Evolutionary conservation across 768 basidiomycete genomes (phyloP).

Genomic region (Strobilomyces echinocephalus): DNA sequence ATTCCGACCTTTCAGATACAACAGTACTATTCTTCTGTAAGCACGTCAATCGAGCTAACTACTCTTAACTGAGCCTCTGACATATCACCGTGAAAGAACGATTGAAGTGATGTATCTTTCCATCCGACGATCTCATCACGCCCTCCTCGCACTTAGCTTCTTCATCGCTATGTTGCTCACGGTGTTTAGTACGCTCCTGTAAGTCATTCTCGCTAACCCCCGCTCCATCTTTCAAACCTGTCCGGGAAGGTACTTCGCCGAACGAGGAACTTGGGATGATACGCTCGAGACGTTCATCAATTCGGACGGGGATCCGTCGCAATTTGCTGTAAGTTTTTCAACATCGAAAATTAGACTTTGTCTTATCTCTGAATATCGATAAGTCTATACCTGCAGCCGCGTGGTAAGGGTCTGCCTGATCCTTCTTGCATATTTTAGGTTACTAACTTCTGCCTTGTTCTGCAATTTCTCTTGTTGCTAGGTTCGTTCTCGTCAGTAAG

Average conservation of each 20-base stretch:
- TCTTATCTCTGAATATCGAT: background rate
- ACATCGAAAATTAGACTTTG: background rate
- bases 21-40: conserved; percentile 75
- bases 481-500: conserved; percentile 78
- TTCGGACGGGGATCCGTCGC: conserved; percentile 76
- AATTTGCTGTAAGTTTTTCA: conserved; percentile 55
- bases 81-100: conserved; percentile 42
- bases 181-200: conserved; percentile 84
- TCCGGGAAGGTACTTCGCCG: conserved; percentile 70
- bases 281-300: conserved; percentile 77
- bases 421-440: background rate
- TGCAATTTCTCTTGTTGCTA: conserved; percentile 6
- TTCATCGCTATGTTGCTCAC: conserved; percentile 86
- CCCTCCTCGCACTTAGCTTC: conserved; percentile 80
- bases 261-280: conserved; percentile 87
- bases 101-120: conserved; percentile 93
- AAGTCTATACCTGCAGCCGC: conserved; percentile 70
- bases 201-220: conserved; percentile 21
- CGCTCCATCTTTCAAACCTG: background rate
- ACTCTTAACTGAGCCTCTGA: background rate
- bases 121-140: conserved; percentile 80
- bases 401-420: conserved; percentile 48
- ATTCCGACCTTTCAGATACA: conserved; percentile 85
- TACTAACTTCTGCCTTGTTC: background rate
- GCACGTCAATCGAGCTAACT: conserved; percentile 25